These are phyloP conservation scores for Claviceps citrina DNA, from an alignment of 2,329 filamentous ascomycete genomes.

Conservation along the genomic window DNA sequence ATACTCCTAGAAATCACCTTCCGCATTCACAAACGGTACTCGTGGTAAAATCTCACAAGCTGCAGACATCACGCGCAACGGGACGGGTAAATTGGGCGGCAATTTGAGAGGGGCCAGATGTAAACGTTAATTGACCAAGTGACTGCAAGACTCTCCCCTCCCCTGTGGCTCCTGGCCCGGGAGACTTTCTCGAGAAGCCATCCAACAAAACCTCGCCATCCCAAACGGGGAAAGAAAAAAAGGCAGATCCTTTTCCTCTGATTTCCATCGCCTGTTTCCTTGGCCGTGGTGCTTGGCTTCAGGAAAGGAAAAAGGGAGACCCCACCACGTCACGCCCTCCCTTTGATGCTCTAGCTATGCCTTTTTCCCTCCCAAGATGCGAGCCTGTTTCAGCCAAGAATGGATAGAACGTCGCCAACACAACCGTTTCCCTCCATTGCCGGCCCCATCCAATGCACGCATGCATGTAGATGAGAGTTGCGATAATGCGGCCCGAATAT, in stretches of 20 bases:
- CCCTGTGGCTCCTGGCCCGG: too few relatives aligned
- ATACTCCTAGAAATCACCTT: too few relatives aligned
- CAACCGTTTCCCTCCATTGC: background rate
- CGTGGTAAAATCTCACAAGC: too few relatives aligned
- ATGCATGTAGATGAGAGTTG: constrained; percentile 1
- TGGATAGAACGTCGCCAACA: background rate
- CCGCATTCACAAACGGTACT: too few relatives aligned
- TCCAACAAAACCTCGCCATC: background rate
- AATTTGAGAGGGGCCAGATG: too few relatives aligned
- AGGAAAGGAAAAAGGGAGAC: too few relatives aligned
- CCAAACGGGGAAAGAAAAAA: background rate
- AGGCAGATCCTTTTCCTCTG: too few relatives aligned
- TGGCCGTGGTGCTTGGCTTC: background rate
- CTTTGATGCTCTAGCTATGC: constrained; percentile 1
- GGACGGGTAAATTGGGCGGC: too few relatives aligned
- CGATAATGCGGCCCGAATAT: background rate
- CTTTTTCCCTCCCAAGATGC: background rate
- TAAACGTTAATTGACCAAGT: too few relatives aligned
- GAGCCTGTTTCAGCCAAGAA: background rate
- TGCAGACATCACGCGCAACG: too few relatives aligned
- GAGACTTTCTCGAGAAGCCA: background rate
- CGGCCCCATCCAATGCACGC: background rate
- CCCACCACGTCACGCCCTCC: background rate
- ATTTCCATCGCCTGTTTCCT: too few relatives aligned
- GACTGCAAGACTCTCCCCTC: too few relatives aligned